phyloP scores from a whole-genome alignment of 2,329 filamentous ascomycete genomes.

The Fusarium virguliforme region DNA sequence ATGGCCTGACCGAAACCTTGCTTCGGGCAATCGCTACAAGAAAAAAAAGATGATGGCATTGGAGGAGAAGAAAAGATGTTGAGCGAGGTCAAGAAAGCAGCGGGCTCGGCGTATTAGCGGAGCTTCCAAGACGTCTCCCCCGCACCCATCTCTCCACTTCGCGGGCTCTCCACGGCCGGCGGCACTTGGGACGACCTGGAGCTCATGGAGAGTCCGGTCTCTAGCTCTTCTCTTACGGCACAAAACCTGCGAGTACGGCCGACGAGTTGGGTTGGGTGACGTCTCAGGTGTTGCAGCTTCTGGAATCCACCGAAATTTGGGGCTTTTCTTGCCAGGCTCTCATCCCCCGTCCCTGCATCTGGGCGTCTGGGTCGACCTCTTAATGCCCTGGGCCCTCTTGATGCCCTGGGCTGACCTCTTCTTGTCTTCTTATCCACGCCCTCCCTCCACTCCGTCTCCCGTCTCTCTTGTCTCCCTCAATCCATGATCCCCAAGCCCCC shows the following conservation, averaged over 20 bases:
- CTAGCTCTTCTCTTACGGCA: not conserved
- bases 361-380: conserved; percentile 11
- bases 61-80: conserved; percentile 37
- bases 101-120: conserved; percentile 52
- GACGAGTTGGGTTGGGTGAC: conserved; percentile 2
- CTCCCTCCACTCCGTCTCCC: conserved; percentile 5
- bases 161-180: conserved; percentile 46
- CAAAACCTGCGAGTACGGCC: conserved; percentile 4
- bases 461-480: conserved; percentile 6
- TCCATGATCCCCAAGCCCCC: conserved; percentile 40
- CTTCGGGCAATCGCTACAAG: conserved; percentile 19
- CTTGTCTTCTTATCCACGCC: conserved; percentile 22
- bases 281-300: conserved; percentile 8
- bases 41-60: conserved; percentile 37
- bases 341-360: conserved; percentile 17
- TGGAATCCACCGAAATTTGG: conserved; percentile 41
- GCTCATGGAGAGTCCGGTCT: conserved; percentile 9
- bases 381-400: not conserved
- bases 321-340: conserved; percentile 30
- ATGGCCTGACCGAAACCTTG: conserved; percentile 46
- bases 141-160: conserved; percentile 47
- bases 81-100: conserved; percentile 29
- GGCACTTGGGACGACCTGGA: conserved; percentile 34
- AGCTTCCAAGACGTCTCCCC: conserved; percentile 47
- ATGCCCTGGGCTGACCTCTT: conserved; percentile 11